phyloP scores from a whole-genome alignment of 192 early-diverging fungal genomes.

The Coemansia sp. region DNA sequence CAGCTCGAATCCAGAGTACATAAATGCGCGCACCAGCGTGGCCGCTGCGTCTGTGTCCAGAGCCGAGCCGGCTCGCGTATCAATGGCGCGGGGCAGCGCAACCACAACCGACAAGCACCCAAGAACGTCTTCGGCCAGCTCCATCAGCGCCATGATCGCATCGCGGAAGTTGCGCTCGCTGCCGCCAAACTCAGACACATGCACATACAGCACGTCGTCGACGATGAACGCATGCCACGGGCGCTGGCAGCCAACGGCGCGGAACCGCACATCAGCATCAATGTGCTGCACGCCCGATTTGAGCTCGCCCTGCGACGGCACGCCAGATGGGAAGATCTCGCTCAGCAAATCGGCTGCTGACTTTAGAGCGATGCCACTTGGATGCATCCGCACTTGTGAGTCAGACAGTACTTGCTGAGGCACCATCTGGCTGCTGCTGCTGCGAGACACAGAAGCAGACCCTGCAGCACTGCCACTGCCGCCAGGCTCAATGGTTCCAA shows the following conservation, averaged over 20 bases:
- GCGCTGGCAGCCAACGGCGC: constrained; percentile 10
- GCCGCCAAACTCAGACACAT: constrained; percentile 28
- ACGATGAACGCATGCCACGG: constrained; percentile 49
- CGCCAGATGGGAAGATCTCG: constrained; percentile 46
- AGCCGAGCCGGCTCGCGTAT: not conserved
- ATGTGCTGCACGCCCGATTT: constrained; percentile 27
- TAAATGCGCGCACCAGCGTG: constrained; percentile 59
- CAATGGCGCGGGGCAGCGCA: constrained; percentile 31
- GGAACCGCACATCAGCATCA: constrained; percentile 25
- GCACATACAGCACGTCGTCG: constrained; percentile 39
- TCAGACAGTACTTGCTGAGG: constrained; percentile 4
- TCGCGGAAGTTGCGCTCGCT: constrained; percentile 37
- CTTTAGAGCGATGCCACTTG: constrained; percentile 18
- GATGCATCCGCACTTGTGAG: not conserved
- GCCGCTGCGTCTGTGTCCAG: constrained; percentile 26
- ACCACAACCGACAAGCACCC: constrained; percentile 37
- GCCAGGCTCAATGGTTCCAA: constrained; percentile 19
- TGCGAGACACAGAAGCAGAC: not conserved
- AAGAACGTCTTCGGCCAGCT: constrained; percentile 53
- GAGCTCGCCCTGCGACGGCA: constrained; percentile 47
- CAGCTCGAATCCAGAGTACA: constrained; percentile 67
- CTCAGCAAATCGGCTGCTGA: constrained; percentile 26
- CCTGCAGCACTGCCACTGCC: constrained; percentile 29
- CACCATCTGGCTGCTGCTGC: constrained; percentile 15
- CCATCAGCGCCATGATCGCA: constrained; percentile 51